Percentiles rank a stretch among this genome's conserved stretches.
Conservation (phyloP, 768 basidiomycete species). For the Auricularia auricula-judae region DNA sequence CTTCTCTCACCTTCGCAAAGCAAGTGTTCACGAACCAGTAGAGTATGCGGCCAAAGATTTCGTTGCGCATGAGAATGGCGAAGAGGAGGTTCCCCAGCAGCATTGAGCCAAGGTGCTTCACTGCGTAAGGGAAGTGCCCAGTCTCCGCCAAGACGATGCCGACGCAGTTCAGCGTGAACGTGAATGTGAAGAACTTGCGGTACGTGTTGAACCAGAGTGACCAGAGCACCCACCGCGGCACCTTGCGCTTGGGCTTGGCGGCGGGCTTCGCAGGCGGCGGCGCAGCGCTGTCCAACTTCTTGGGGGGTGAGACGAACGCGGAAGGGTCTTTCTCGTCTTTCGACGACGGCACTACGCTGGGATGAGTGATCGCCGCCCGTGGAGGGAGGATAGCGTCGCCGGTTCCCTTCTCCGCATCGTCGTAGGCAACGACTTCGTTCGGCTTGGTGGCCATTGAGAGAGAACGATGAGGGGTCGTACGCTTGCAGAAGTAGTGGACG, state of each 20-base stretch:
- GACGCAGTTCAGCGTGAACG: conserved; percentile 47
- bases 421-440: conserved; percentile 29
- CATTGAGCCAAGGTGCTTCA: conserved; percentile 54
- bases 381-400: conserved; percentile 10
- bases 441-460: conserved; percentile 32
- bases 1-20: conserved; percentile 54
- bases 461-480: conserved; percentile 7
- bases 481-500: conserved; percentile 7
- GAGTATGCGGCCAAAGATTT: conserved; percentile 67
- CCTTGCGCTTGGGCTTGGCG: conserved; percentile 41
- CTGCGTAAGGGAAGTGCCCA: conserved; percentile 59
- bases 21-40: conserved; percentile 60
- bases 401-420: conserved; percentile 51
- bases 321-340: conserved; percentile 28
- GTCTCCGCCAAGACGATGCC: conserved; percentile 50
- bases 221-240: conserved; percentile 48
- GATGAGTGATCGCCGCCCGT: conserved; percentile 9
- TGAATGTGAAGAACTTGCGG: conserved; percentile 62
- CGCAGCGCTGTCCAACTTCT: background rate
- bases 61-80: conserved; percentile 70
- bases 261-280: conserved; percentile 21
- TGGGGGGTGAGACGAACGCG: background rate
- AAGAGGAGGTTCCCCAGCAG: conserved; percentile 64
- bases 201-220: conserved; percentile 75
- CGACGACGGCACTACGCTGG: background rate